Percentiles rank a stretch among this genome's conserved stretches.
Conservation (phyloP, 352 stramenopile genomes). For the Phytophthora multivora region DNA sequence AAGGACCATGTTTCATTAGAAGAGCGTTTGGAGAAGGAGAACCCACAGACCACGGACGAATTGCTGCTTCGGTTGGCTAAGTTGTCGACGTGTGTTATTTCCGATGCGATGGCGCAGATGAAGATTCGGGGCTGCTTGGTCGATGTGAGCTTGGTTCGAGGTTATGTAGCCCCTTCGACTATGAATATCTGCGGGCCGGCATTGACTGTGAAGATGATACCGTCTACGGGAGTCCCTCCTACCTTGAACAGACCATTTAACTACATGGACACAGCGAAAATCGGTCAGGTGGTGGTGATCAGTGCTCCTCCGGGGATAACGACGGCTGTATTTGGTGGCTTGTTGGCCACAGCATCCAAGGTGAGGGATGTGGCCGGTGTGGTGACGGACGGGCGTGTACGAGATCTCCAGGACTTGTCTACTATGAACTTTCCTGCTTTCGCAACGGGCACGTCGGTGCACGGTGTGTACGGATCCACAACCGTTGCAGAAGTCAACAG, state of each 20-base stretch:
- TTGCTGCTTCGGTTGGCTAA: conserved; percentile 45
- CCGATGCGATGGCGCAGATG: conserved; percentile 75
- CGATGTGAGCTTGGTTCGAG: conserved; percentile 71
- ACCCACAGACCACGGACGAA: too few relatives aligned
- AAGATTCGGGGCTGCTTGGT: conserved; percentile 81
- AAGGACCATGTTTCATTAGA: too few relatives aligned
- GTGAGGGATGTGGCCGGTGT: conserved; percentile 63
- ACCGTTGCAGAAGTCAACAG: conserved; percentile 69
- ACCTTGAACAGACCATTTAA: conserved; percentile 46
- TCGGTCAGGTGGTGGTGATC: conserved; percentile 82
- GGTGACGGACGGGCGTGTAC: conserved; percentile 76
- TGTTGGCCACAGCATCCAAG: conserved; percentile 77
- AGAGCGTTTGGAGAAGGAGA: too few relatives aligned
- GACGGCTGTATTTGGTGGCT: conserved; percentile 69
- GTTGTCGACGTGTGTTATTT: conserved; percentile 80
- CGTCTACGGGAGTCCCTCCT: conserved; percentile 44
- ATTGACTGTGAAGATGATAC: conserved; percentile 79
- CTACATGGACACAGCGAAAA: conserved; percentile 78
- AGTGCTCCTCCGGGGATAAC: conserved; percentile 58
- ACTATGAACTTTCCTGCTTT: conserved; percentile 75
- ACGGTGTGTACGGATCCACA: conserved; percentile 64
- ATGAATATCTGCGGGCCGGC: conserved; percentile 81
- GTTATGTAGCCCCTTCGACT: conserved; percentile 56
- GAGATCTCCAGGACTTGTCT: conserved; percentile 77
- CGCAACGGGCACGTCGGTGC: conserved; percentile 70